Base-by-base conservation (phyloP, 129 eudicot species). In the Silybum marianum region DNA sequence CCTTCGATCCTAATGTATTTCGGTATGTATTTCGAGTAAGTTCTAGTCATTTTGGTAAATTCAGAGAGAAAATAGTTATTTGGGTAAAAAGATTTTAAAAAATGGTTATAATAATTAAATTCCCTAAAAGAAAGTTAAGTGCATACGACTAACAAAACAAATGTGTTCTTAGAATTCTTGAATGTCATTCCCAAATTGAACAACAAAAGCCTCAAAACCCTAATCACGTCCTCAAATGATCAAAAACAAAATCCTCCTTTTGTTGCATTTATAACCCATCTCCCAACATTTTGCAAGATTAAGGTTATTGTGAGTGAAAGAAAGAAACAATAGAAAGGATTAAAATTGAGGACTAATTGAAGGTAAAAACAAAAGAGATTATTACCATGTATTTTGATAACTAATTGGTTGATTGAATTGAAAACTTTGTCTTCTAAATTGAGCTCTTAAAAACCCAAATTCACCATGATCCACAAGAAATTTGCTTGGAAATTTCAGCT, bases 401-500 rank as follows among this genome's bases (percentile, higher is more conserved):
- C 82, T 75, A 54, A 84, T 76, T 26, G 88, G 80, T 79, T 78
- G 82, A 23, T 69, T 72, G 48, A 39, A 68, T 12, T 86, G 88
- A 32, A 80, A 86, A 39, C 32, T 72, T 60, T 88, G 54, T 51
- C 81, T 81, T 12, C 80, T 21, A 24, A 84, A 80, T 14, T 76
- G 86, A 80, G 75, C 42, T 75, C 79, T 87, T 2, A 72, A 14
- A 32, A 82, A 70, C 82, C 78, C 80, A 77, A 80, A 13, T 28
- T 79, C 79, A 8, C 75, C 76, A 86, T 83, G 60, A 78, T 11
- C 79, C 82, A 76, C 71, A 78, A 85, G 39, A 6, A 75, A 75
- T 42, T 87, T 83, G 78, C 78, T 84, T 42, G 82, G 66, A 46
- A 81, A 84, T 78, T 87, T 89, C 48, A 86, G 70, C 71, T 86